Conservation (phyloP, 2,329 filamentous ascomycete genomes). For the Penicillium sp. region DNA sequence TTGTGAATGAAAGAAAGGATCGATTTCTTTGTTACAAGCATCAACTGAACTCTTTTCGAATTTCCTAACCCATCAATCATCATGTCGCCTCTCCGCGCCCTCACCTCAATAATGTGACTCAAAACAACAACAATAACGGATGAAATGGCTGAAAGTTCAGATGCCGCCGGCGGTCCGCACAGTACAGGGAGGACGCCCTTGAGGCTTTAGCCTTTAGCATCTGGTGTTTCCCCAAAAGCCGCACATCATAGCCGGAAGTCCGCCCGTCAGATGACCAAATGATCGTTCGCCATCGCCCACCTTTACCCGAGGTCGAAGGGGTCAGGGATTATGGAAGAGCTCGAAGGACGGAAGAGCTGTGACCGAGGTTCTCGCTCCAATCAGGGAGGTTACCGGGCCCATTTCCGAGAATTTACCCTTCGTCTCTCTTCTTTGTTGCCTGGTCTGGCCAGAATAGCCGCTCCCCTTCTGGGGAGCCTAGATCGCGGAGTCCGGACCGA, state of each 20-base stretch:
- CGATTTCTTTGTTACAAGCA: background rate
- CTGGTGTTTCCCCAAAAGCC: background rate
- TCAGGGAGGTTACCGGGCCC: slow-evolving; percentile 2
- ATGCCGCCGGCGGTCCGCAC: background rate
- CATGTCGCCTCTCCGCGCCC: background rate
- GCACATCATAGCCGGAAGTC: background rate
- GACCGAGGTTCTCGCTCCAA: slow-evolving; percentile 14
- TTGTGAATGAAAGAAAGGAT: background rate
- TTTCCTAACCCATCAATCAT: background rate
- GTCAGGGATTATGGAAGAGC: slow-evolving; percentile 2
- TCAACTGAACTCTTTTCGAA: background rate
- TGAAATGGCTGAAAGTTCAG: too few relatives aligned
- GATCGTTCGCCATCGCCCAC: too few relatives aligned
- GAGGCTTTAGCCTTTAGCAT: too few relatives aligned
- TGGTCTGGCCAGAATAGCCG: background rate
- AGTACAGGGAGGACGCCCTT: background rate
- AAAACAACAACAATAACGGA: background rate
- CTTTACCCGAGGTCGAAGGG: background rate
- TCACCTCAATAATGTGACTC: background rate
- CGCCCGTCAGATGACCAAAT: background rate
- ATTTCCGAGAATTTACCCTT: background rate
- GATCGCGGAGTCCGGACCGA: background rate
- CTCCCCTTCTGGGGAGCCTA: background rate
- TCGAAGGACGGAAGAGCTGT: background rate
- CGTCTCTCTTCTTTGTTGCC: background rate